These are phyloP conservation scores for Camellia japonica DNA, from an alignment of 148 eudicot species.

Conservation along the genomic window DNA sequence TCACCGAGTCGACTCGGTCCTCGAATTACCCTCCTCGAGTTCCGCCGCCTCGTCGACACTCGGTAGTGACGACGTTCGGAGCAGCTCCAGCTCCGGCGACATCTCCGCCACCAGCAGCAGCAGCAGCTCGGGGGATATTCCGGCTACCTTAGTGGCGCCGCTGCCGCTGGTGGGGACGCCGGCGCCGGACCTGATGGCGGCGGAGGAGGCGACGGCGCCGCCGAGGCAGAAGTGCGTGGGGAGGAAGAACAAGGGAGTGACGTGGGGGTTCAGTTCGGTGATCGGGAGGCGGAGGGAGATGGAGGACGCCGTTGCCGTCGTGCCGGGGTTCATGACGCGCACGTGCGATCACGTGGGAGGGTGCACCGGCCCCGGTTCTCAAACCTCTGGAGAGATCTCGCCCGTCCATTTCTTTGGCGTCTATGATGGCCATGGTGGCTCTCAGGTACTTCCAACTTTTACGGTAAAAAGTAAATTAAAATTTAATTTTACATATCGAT, in stretches of 20 bases:
- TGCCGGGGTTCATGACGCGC: slow-evolving; percentile 48
- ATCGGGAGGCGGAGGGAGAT: slow-evolving; percentile 75
- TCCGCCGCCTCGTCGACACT: slow-evolving; percentile 13
- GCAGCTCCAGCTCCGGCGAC: slow-evolving; percentile 25
- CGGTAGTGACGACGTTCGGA: slow-evolving; percentile 19
- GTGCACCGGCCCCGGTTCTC: slow-evolving; percentile 41
- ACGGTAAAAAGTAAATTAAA: too few relatives aligned
- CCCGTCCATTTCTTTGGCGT: slow-evolving; percentile 74
- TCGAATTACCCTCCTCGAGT: slow-evolving; percentile 9
- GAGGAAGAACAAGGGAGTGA: slow-evolving; percentile 40
- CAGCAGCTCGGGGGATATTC: slow-evolving; percentile 46
- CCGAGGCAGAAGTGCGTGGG: slow-evolving; percentile 39
- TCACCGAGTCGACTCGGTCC: neutral
- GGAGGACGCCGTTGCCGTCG: slow-evolving; percentile 76
- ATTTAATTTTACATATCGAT: too few relatives aligned
- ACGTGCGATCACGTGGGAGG: slow-evolving; percentile 56
- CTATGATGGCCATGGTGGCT: slow-evolving; percentile 90
- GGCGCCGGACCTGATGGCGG: neutral
- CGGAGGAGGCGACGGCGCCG: slow-evolving; percentile 12
- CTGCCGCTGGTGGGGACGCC: neutral
- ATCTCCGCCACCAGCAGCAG: slow-evolving; percentile 30
- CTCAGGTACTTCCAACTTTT: slow-evolving; percentile 42
- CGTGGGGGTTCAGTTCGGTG: slow-evolving; percentile 60
- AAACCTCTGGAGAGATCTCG: slow-evolving; percentile 33
- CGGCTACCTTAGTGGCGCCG: slow-evolving; percentile 15